Evolutionary conservation across 805 yeast species (phyloP), one percentile per base, ranked within the genome.

Genomic region (Hanseniaspora thailandica): DNA sequence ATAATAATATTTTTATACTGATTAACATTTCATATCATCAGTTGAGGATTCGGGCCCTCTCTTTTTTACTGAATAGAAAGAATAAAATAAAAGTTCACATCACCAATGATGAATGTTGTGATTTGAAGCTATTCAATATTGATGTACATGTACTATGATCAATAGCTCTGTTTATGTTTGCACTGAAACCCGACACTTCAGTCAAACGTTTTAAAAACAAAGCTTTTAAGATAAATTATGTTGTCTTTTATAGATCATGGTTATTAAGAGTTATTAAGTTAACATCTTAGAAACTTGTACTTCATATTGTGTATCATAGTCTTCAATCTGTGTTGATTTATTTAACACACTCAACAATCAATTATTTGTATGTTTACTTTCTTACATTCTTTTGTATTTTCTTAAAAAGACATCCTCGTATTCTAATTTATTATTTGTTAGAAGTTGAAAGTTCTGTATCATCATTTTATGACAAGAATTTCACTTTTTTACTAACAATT

Each of bases 151-250:
- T 36, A 36, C 5, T 20, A 20, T n/a, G n/a, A 61, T 31, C 34
- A 3, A 9, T 13, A 15, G 13, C 26, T 35, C 20, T 63, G 56
- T 59, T 60, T 66, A 38, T 54, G 56, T 54, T 71, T 79, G 76
- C 77, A 70, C 82, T 81, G 84, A 81, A 83, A 64, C 89, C 89
- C 86, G 90, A 83, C 90, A 83, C 90, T 83, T 82, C 84, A 79
- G 82, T 59, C 56, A 60, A 61, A 59, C 56, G 56, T 35, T 46
- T 46, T 38, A 46, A 53, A 45, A 13, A 36, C 45, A 35, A 41
- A 4, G 33, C 9, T 12, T 2, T 2, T 26, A 6, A 5, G 5
- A 5, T 39, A 43, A 43, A 34, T 31, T 20, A 22, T 23, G 23
- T 17, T 19, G 26, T 40, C 5, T 47, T 47, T n/a, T n/a, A n/a